Conservation (phyloP, 129 eudicot species). For the Daucus carota region DH1_v3.0 NC_030385.2:32292501-32293000, state of each 20-base stretch:
- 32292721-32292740: conserved; percentile 68
- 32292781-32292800: conserved; percentile 62
- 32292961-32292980: too few species aligned
- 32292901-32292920: too few species aligned
- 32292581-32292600: not conserved
- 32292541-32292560: not conserved
- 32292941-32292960: too few species aligned
- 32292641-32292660: conserved; percentile 19
- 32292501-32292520: not conserved
- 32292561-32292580: not conserved
- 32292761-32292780: conserved; percentile 96
- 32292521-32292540: not conserved
- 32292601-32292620: conserved; percentile 18
- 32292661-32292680: conserved; percentile 69
- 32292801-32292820: conserved; percentile 80
- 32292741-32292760: conserved; percentile 75
- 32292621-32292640: conserved; percentile 13
- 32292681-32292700: conserved; percentile 76
- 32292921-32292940: too few species aligned
- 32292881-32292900: too few species aligned
- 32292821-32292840: conserved; percentile 31
- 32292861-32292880: too few species aligned
- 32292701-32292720: conserved; percentile 66
- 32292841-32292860: not conserved
- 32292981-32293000: too few species aligned